Percentiles rank a stretch among this genome's conserved stretches.
These are phyloP conservation scores for Nymphaea thermarum DNA, from an alignment of 164 flowering plant genomes.

Conservation along the genomic window DNA sequence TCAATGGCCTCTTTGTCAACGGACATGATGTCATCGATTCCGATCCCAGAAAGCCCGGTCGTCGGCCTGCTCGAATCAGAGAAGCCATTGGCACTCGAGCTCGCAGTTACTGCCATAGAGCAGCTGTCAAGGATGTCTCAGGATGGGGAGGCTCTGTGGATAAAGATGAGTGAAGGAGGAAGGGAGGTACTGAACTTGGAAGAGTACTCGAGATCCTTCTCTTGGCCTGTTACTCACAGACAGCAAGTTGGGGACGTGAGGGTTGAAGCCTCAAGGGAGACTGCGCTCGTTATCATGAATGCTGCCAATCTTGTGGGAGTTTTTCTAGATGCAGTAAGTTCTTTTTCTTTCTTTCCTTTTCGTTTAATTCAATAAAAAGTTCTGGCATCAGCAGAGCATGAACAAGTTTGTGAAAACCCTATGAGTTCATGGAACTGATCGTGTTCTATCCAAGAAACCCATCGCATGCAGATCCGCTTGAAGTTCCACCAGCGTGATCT, in stretches of 20 bases:
- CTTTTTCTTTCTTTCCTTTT: no score
- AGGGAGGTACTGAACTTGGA: slow-evolving; percentile 51
- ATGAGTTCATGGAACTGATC: no score
- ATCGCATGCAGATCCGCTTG: no score
- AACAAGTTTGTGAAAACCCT: no score
- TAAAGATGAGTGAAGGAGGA: slow-evolving; percentile 19
- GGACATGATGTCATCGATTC: slow-evolving; percentile 29
- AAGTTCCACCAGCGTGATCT: no score
- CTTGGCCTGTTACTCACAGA: slow-evolving; percentile 40
- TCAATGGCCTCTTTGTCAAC: slow-evolving; percentile 15
- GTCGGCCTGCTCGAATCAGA: slow-evolving; percentile 47
- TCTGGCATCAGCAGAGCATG: no score
- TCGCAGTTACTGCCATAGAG: slow-evolving; percentile 48
- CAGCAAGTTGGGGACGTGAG: slow-evolving; percentile 27
- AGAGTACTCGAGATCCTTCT: slow-evolving; percentile 64
- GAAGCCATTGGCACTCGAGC: slow-evolving; percentile 55
- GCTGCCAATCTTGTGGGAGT: slow-evolving; percentile 74
- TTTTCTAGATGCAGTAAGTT: slow-evolving; percentile 81
- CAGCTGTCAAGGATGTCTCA: slow-evolving; percentile 68
- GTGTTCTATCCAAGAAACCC: no score
- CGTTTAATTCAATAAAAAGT: no score
- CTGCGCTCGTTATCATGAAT: slow-evolving; percentile 75
- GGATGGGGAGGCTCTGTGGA: slow-evolving; percentile 62
- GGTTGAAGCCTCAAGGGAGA: slow-evolving; percentile 61
- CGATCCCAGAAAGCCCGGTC: slow-evolving; percentile 17